Evolutionary conservation across 176 grass and related monocot species (phyloP).

Genomic region (Neostapfia colusana): DNA sequence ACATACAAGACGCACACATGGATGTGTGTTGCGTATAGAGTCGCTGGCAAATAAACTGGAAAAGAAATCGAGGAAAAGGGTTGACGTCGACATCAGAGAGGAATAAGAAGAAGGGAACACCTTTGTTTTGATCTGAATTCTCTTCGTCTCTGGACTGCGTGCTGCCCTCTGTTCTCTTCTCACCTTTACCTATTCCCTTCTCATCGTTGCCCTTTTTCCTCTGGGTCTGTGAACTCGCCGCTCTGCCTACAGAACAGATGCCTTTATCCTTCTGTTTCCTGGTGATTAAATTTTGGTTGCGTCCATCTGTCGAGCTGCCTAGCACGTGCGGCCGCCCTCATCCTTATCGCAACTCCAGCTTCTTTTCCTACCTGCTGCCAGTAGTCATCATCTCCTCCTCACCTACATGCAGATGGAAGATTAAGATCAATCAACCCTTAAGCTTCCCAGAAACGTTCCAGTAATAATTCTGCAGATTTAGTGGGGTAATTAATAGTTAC

Average conservation of each 20-base stretch:
- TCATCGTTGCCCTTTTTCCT: slow-evolving; percentile 16
- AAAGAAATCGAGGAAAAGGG: slow-evolving; percentile 25
- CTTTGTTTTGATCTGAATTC: slow-evolving; percentile 44
- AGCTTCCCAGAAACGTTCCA: not conserved
- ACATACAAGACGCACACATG: not conserved
- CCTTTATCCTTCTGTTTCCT: slow-evolving; percentile 40
- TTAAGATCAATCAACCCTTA: slow-evolving; percentile 9
- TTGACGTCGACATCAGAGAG: slow-evolving; percentile 22
- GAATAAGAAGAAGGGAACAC: slow-evolving; percentile 14
- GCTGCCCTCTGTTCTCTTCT: not conserved
- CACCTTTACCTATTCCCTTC: slow-evolving; percentile 1
- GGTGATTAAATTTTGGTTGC: slow-evolving; percentile 41
- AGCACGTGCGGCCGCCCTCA: slow-evolving; percentile 50
- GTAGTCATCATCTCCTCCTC: not conserved
- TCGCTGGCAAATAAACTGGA: slow-evolving; percentile 1
- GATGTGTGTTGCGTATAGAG: slow-evolving; percentile 21
- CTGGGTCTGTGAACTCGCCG: not conserved
- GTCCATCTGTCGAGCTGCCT: slow-evolving; percentile 48
- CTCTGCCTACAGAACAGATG: slow-evolving; percentile 17
- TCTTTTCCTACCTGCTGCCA: slow-evolving; percentile 2
- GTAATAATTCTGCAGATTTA: not conserved
- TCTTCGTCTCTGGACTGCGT: slow-evolving; percentile 25
- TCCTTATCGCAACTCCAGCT: slow-evolving; percentile 45
- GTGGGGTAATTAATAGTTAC: no score
- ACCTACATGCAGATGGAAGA: not conserved